These are phyloP conservation scores for Nitzschia sp. DNA, from an alignment of 108 stramenopile genomes.

Conservation along the genomic window DNA sequence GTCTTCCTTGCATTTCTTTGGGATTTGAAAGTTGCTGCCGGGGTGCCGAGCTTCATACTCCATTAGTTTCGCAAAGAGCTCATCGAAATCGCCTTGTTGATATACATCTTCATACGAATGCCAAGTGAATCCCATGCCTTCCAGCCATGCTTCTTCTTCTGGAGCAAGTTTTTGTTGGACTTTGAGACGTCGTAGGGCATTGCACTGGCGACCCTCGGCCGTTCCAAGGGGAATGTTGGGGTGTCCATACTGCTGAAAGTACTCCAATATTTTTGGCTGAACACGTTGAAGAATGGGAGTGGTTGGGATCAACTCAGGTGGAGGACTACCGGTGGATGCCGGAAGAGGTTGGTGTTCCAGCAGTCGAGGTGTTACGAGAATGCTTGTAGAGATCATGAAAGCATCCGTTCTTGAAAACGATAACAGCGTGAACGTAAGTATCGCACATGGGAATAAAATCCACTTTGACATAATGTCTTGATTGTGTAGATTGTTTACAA, in stretches of 20 bases:
- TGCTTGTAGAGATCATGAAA: no score
- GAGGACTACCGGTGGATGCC: slow-evolving; percentile 6
- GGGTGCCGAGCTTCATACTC: slow-evolving; percentile 47
- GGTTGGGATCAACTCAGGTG: slow-evolving; percentile 19
- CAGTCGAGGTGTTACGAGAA: background rate
- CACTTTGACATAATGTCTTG: no score
- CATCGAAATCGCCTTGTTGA: slow-evolving; percentile 71
- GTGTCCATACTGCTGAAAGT: slow-evolving; percentile 60
- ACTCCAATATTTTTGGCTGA: slow-evolving; percentile 52
- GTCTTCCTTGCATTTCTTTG: slow-evolving; percentile 78
- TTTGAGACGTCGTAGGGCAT: slow-evolving; percentile 61
- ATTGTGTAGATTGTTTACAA: no score
- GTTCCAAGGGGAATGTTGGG: slow-evolving; percentile 78
- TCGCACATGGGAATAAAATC: no score
- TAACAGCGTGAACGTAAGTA: no score
- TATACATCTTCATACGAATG: slow-evolving; percentile 79
- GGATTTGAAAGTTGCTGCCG: slow-evolving; percentile 60
- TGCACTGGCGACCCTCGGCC: slow-evolving; percentile 60
- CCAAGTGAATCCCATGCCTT: slow-evolving; percentile 61
- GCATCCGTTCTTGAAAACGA: no score
- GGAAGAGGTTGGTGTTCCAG: background rate
- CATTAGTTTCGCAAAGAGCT: slow-evolving; percentile 50
- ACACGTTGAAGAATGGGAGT: slow-evolving; percentile 65
- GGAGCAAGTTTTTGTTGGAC: slow-evolving; percentile 65
- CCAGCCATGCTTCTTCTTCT: slow-evolving; percentile 50